phyloP scores from a whole-genome alignment of 768 basidiomycete genomes.

The Xerocomellus dryophilus region DNA sequence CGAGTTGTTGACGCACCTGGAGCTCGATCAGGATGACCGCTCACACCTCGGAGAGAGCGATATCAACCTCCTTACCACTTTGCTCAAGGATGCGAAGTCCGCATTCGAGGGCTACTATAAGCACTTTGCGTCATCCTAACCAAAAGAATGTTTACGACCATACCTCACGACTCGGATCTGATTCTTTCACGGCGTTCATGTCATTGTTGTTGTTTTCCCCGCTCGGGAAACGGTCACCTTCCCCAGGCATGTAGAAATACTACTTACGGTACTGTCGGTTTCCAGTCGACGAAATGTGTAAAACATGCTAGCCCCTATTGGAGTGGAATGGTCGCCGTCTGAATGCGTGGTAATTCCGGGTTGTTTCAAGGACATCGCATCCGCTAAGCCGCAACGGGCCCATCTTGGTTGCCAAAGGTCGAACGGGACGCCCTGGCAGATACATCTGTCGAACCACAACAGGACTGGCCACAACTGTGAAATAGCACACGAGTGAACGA shows the following conservation, averaged over 20 bases:
- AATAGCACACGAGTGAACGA: too few relatives aligned
- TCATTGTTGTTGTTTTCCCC: not conserved
- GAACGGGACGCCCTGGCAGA: too few relatives aligned
- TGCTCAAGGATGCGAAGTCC: constrained; percentile 16
- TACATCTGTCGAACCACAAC: too few relatives aligned
- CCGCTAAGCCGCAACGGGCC: too few relatives aligned
- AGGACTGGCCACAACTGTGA: too few relatives aligned
- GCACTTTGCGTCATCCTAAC: not conserved
- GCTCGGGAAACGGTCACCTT: not conserved
- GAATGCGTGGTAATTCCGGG: too few relatives aligned
- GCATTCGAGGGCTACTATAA: constrained; percentile 19
- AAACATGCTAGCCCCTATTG: too few relatives aligned
- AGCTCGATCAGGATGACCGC: constrained; percentile 9
- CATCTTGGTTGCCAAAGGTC: too few relatives aligned
- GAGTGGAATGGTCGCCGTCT: too few relatives aligned
- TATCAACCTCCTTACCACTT: constrained; percentile 10
- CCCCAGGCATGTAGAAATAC: not conserved
- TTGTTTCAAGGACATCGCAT: too few relatives aligned
- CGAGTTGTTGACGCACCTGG: not conserved
- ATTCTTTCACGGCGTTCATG: not conserved
- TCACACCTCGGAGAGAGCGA: constrained; percentile 9
- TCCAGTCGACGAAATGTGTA: not conserved
- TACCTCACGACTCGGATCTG: too few relatives aligned
- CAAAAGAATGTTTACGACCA: too few relatives aligned
- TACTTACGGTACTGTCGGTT: not conserved